These are phyloP conservation scores for Calonectria leucothoes DNA, from an alignment of 2,329 filamentous ascomycete species.

Conservation along the genomic window DNA sequence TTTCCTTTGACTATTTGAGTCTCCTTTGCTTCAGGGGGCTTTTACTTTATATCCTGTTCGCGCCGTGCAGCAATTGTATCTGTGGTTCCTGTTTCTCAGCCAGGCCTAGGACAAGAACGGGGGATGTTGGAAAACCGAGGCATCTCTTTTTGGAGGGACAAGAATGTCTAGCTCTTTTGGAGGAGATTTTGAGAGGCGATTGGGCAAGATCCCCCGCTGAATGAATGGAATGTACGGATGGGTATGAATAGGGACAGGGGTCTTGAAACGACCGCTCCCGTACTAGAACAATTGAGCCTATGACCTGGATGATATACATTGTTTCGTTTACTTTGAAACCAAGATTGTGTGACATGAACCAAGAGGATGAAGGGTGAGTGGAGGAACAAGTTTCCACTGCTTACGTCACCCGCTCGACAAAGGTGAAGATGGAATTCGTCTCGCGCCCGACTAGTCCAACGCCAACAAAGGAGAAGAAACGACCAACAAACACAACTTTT, in stretches of 20 bases:
- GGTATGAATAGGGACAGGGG: not conserved
- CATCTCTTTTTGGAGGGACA: not conserved
- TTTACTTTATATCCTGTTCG: constrained; percentile 15
- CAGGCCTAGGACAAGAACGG: not conserved
- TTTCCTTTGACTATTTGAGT: constrained; percentile 3
- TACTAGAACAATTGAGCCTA: not conserved
- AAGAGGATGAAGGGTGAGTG: no score
- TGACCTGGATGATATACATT: not conserved
- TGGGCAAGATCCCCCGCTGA: not conserved
- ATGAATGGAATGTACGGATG: not conserved
- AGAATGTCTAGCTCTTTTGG: not conserved
- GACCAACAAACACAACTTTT: no score
- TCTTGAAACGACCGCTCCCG: not conserved
- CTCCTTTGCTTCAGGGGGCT: constrained; percentile 14
- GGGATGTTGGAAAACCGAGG: not conserved
- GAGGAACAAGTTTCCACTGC: no score
- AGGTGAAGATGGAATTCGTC: no score
- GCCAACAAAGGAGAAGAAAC: no score
- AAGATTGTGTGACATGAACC: no score
- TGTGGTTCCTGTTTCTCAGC: constrained; percentile 1
- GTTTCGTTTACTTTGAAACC: not conserved
- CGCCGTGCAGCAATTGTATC: not conserved
- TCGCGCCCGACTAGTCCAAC: no score
- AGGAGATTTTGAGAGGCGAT: not conserved
- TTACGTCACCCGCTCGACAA: no score